Percentiles rank a stretch among this genome's conserved stretches.
Conservation (phyloP, 1,284 basidiomycete genomes). For the Leucoagaricus sp. region DNA sequence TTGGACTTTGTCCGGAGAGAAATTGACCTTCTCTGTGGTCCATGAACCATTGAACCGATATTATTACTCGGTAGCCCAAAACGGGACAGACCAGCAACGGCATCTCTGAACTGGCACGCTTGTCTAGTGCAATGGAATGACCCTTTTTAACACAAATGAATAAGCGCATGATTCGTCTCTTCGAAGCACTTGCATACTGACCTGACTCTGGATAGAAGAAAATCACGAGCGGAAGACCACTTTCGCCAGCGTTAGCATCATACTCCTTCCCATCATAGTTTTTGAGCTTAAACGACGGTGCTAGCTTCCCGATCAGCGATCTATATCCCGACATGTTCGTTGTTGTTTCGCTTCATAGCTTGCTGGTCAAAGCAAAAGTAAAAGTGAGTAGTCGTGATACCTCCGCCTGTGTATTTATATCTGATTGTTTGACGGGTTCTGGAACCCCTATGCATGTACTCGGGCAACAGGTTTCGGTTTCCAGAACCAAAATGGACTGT, state of each 20-base stretch:
- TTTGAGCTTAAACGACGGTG: conserved; percentile 43
- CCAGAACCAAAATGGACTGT: background rate
- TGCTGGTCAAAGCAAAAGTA: background rate
- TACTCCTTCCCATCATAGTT: conserved; percentile 39
- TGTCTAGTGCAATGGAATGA: conserved; percentile 78
- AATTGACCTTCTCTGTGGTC: conserved; percentile 60
- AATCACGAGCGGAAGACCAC: conserved; percentile 48
- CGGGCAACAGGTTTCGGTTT: background rate
- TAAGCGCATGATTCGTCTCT: background rate
- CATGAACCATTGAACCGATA: background rate
- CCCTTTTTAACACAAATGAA: conserved; percentile 38
- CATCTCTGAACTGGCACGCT: conserved; percentile 79
- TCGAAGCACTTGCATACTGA: conserved; percentile 19
- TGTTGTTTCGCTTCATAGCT: background rate
- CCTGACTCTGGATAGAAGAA: conserved; percentile 78
- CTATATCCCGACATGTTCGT: conserved; percentile 2
- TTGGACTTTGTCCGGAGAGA: conserved; percentile 61
- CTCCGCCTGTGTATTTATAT: conserved; percentile 1
- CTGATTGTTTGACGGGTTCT: background rate
- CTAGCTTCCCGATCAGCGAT: conserved; percentile 39
- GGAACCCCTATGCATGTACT: background rate
- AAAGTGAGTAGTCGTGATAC: background rate
- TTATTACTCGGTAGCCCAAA: background rate
- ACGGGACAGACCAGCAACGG: conserved; percentile 52
- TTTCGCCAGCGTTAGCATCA: conserved; percentile 36